Evolutionary conservation across 2,329 filamentous ascomycete genomes (phyloP).

Genomic region (Tricladium varicosporioides): DNA sequence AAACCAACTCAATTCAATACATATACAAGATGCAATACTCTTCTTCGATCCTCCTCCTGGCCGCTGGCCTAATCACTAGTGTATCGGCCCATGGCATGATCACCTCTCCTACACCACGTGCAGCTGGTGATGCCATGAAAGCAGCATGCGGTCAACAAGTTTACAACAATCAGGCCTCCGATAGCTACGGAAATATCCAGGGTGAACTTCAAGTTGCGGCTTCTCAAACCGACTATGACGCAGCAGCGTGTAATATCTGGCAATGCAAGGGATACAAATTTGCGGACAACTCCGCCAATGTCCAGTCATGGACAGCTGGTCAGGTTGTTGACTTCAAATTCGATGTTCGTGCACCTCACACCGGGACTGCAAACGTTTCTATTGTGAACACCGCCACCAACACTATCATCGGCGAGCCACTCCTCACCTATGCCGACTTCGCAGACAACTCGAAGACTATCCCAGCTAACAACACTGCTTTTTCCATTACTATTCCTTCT

Average conservation of each 20-base stretch:
- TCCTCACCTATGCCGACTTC: slow-evolving; percentile 49
- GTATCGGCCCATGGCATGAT: slow-evolving; percentile 50
- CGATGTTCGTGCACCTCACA: slow-evolving; percentile 47
- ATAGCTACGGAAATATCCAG: slow-evolving; percentile 35
- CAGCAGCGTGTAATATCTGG: slow-evolving; percentile 39
- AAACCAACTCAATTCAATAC: background rate
- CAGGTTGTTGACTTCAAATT: slow-evolving; percentile 43
- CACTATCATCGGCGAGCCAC: slow-evolving; percentile 45
- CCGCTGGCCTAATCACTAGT: slow-evolving; percentile 35
- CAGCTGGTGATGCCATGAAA: slow-evolving; percentile 43
- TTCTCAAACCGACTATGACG: slow-evolving; percentile 32
- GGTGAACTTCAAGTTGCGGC: slow-evolving; percentile 37
- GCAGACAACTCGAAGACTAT: slow-evolving; percentile 45
- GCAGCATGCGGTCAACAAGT: slow-evolving; percentile 44
- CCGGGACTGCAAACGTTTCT: slow-evolving; percentile 53
- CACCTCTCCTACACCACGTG: slow-evolving; percentile 40
- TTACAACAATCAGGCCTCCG: slow-evolving; percentile 34
- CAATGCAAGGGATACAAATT: slow-evolving; percentile 49
- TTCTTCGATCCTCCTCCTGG: slow-evolving; percentile 21
- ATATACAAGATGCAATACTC: slow-evolving; percentile 28
- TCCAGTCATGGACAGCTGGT: slow-evolving; percentile 44
- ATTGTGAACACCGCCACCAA: slow-evolving; percentile 50
- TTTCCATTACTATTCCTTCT: slow-evolving; percentile 52
- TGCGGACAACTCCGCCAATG: slow-evolving; percentile 41
- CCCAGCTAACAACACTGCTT: slow-evolving; percentile 44